Evolutionary conservation across 2,329 filamentous ascomycete genomes (phyloP), one percentile per base, ranked within the genome.

Genomic region (Daldinia eschscholtzii): DNA sequence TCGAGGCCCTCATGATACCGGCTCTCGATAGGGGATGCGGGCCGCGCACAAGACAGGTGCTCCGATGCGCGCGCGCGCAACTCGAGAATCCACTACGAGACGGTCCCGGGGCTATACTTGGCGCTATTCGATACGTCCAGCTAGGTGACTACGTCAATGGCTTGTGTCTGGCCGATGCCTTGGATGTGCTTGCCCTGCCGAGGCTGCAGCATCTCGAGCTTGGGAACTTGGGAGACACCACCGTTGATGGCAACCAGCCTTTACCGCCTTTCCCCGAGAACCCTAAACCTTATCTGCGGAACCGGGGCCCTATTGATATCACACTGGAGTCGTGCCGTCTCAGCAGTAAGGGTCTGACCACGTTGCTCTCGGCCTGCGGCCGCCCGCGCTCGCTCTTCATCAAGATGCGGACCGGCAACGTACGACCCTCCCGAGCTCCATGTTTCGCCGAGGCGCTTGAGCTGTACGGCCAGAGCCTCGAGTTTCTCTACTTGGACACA

Each of bases 151-250:
- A 61, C 41, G 35, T 44, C 1, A 26, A 62, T 9, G 64, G 64
- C 9, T 20, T 66, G 5, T 26, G n/a, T 15, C 33, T 66, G 7
- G 28, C 44, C 15, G 55, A 67, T 7, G 64, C 55, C 7, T 28
- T 67, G 35, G 30, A 62, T 56, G 5, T 67, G 3, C 53, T 67
- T 20, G 53, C 44, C 13, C 30, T 67, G 13, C 64, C 64, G 18
- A 50, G 20, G 13, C 53, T 66, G 15, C 52, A 55, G 39, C 41
- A 62, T 20, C 64, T 66, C 15, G 30, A 42, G 18, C 55, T 67
- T 2, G 63, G 57, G 1, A 58, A 55, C 37, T 13, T 66, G 30
- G 62, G 62, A 1, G 62, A 60, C 20, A 28, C 12, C n/a, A 56
- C 23, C 39, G 9, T 28, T 28, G 41, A 39, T 18, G 28, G 13